Evolutionary conservation across 2,329 filamentous ascomycete species (phyloP), one percentile per base, ranked within the genome.

Genomic region (Podosphaera fusca): DNA sequence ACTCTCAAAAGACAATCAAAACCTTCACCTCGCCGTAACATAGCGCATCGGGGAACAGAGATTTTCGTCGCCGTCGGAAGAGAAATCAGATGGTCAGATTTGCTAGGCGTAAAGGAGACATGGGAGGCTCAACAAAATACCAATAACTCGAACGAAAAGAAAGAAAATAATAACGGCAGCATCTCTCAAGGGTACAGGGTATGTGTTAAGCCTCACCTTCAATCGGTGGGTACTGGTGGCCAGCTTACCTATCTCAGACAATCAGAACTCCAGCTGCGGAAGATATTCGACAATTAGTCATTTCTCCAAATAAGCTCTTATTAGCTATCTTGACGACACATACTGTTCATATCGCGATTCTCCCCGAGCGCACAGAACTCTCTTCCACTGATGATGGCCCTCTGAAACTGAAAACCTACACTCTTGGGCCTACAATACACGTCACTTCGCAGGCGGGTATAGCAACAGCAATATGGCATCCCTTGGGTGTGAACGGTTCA

Each of bases 341-440:
- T 66, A 95, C 88, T 1, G 80, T 94, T 47, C 87, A 94, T 66
- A 82, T 96, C 63, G 83, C 86, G 57, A 74, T 89, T n/a, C 75
- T 96, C 3, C 90, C 90, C 33, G 84, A 94, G 62, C 74, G 84
- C 0, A 80, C 84, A 7, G 83, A 89, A 64, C 79, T 95, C 36
- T 81, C 80, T 14, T 77, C 80, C 59, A 74, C 77, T 51, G 86
- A 90, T 64, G 73, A 71, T 52, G 75, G 77, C 8, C 79, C 82
- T 4, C 75, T 95, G 64, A 86, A 85, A 65, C 75, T 89, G 35
- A 94, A 87, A 69, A 87, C 87, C 56, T 94, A 87, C 71, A 90
- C 90, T 29, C 75, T 96, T n/a, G 90, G 90, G 1, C 88, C 89
- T 35, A 94, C 87, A 2, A 88, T 85, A 2, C 90, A 96, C 69